Evolutionary conservation across 805 yeast species (phyloP).

Genomic region (Saccharomycopsis vini): DNA sequence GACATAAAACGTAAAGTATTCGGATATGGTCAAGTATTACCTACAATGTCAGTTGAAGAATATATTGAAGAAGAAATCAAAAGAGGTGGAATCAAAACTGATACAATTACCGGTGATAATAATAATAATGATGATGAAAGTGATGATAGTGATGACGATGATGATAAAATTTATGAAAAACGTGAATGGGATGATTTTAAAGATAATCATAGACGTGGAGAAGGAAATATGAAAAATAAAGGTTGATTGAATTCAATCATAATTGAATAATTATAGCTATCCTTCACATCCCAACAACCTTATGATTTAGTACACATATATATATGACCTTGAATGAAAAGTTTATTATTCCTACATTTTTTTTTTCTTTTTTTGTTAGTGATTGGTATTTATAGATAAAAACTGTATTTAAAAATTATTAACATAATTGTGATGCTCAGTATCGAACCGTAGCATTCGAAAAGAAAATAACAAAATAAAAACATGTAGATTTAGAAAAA

Average conservation of each 20-base stretch:
- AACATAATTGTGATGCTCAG: too few species aligned
- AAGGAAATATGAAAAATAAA: constrained; percentile 75
- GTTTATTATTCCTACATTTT: too few species aligned
- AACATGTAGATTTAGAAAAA: too few species aligned
- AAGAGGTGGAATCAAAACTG: constrained; percentile 65
- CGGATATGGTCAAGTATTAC: constrained; percentile 88
- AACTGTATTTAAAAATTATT: too few species aligned
- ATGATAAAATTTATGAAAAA: constrained; percentile 56
- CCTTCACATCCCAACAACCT: too few species aligned
- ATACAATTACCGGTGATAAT: constrained; percentile 29
- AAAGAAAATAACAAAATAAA: too few species aligned
- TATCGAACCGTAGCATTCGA: too few species aligned
- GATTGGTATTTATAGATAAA: too few species aligned
- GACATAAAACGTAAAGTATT: constrained; percentile 56
- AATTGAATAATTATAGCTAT: too few species aligned
- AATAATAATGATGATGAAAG: constrained; percentile 30
- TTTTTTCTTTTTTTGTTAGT: too few species aligned
- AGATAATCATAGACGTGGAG: constrained; percentile 77
- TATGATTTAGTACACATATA: too few species aligned
- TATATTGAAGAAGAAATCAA: constrained; percentile 76
- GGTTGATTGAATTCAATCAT: constrained; percentile 41
- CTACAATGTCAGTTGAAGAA: constrained; percentile 93
- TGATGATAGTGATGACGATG: constrained; percentile 52
- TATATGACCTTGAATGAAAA: too few species aligned
- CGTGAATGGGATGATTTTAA: constrained; percentile 92